Evolutionary conservation across 345 rosid species (phyloP), one percentile per base, ranked within the genome.

Genomic region (Abelmoschus esculentus): DNA sequence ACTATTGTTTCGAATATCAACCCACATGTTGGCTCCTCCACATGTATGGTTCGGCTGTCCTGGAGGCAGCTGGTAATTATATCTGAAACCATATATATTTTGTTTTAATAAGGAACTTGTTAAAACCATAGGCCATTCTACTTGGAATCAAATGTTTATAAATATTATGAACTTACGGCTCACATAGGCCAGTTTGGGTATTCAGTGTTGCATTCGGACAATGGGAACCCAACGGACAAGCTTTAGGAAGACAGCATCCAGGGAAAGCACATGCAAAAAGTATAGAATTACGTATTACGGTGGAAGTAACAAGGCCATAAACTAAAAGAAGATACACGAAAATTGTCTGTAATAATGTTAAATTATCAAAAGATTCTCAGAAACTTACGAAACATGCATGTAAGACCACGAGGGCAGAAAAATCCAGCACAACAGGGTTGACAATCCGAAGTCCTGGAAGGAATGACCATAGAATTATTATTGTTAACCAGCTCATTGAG

Each of bases 1-100:
- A 49, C 80, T 38, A 70, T 96, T 84, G 55, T 79, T 79, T 56
- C 38, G 72, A 61, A 89, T 76, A 82, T 91, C 96, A 0, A 96
- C 91, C 99, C 99, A 95, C 63, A 87, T 74, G 69, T 95, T 85
- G 74, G 99, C 99, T 61, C 97, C 97, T 71, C 99, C 99, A 75
- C 99, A 95, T 36, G 91, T 84, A 76, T 88, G 96, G 83, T 86
- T 85, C 55, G 84, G 81, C 75, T 60, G 10, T 73, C 87, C 93
- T 13, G 87, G 81, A 72, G 96, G 93, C 40, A 85, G 77, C 57
- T 90, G 99, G 81, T 95, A 95, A 70, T 73, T 72, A 56, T 95
- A 95, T 78, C 99, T 91, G 88, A 62, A 86, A 62, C 67, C 69
- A 71, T 44, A 55, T 28, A 47, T 12, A 19, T 6, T 17, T 14